These are phyloP conservation scores for Microdochium bolleyi DNA, from an alignment of 2,329 filamentous ascomycete species.

Conservation along the genomic window DNA sequence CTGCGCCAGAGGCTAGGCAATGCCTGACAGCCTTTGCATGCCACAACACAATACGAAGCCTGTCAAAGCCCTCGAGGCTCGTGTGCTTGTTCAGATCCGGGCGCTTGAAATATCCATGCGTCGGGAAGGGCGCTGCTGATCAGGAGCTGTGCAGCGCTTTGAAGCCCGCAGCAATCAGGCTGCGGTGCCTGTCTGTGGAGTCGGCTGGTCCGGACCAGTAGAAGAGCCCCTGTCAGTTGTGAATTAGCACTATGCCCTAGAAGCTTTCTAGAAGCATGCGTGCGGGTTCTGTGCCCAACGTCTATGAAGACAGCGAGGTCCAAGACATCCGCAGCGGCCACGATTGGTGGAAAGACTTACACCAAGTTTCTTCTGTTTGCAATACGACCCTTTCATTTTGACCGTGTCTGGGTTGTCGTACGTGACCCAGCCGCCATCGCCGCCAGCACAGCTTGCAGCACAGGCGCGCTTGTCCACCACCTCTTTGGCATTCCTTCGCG, in stretches of 20 bases:
- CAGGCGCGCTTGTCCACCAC: constrained; percentile 58
- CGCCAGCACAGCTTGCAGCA: constrained; percentile 65
- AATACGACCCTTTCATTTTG: constrained; percentile 65
- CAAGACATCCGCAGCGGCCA: constrained; percentile 4
- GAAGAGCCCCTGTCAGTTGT: constrained; percentile 57
- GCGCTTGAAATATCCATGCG: too few species aligned
- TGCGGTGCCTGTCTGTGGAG: constrained; percentile 46
- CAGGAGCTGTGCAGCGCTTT: constrained; percentile 44
- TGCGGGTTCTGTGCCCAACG: neutral
- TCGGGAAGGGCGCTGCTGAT: too few species aligned
- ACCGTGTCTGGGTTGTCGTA: constrained; percentile 77
- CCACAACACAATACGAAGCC: neutral
- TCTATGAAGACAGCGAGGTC: constrained; percentile 1
- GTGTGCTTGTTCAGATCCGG: too few species aligned
- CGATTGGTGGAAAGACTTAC: constrained; percentile 27
- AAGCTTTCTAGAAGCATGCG: neutral
- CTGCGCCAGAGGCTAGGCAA: neutral
- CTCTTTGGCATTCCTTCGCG: constrained; percentile 53
- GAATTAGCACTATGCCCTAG: neutral
- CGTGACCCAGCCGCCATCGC: constrained; percentile 68
- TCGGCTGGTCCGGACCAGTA: constrained; percentile 78
- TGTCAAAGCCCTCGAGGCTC: too few species aligned
- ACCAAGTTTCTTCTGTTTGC: constrained; percentile 61
- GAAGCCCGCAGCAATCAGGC: constrained; percentile 51
- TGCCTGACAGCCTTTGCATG: constrained; percentile 2